Percentiles rank a stretch among this genome's conserved stretches.
phyloP scores from a whole-genome alignment of 345 rosid species.

The Odontarrhena argentea region DNA sequence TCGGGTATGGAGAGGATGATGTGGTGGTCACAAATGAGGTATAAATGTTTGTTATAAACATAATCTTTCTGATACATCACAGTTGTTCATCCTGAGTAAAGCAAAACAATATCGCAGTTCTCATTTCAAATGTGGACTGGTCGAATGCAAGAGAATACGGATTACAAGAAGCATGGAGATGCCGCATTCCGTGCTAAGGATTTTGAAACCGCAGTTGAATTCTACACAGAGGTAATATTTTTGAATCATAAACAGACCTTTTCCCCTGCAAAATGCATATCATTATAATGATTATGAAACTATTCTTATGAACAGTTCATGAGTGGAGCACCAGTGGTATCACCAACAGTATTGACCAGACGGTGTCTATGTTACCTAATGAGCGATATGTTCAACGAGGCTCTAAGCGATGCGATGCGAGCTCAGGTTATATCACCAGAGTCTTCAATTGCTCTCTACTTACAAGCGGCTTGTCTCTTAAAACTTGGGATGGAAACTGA shows the following conservation, averaged over 20 bases:
- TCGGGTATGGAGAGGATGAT: slow-evolving; percentile 94
- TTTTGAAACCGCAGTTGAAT: slow-evolving; percentile 69
- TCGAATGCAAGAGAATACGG: slow-evolving; percentile 90
- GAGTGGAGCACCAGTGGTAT: slow-evolving; percentile 82
- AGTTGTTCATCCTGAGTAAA: background rate
- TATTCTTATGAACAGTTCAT: slow-evolving; percentile 56
- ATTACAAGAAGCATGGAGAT: slow-evolving; percentile 91
- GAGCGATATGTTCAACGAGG: slow-evolving; percentile 71
- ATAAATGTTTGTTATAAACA: slow-evolving; percentile 1
- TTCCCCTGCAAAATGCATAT: background rate
- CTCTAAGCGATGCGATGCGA: slow-evolving; percentile 89
- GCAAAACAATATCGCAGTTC: slow-evolving; percentile 49
- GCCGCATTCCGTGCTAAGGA: slow-evolving; percentile 88
- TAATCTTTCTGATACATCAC: slow-evolving; percentile 10
- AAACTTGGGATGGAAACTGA: slow-evolving; percentile 86
- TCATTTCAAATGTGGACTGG: slow-evolving; percentile 99
- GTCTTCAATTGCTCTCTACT: slow-evolving; percentile 78
- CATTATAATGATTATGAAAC: background rate
- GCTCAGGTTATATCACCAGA: slow-evolving; percentile 83
- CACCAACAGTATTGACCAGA: slow-evolving; percentile 84
- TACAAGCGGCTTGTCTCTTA: slow-evolving; percentile 84
- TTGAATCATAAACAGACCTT: slow-evolving; percentile 10
- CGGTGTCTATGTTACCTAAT: slow-evolving; percentile 86
- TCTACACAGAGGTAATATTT: slow-evolving; percentile 67
- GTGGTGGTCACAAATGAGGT: slow-evolving; percentile 92